Base-by-base conservation (phyloP, 495 filamentous ascomycete genomes). In the Talaromyces thailandensis region DNA sequence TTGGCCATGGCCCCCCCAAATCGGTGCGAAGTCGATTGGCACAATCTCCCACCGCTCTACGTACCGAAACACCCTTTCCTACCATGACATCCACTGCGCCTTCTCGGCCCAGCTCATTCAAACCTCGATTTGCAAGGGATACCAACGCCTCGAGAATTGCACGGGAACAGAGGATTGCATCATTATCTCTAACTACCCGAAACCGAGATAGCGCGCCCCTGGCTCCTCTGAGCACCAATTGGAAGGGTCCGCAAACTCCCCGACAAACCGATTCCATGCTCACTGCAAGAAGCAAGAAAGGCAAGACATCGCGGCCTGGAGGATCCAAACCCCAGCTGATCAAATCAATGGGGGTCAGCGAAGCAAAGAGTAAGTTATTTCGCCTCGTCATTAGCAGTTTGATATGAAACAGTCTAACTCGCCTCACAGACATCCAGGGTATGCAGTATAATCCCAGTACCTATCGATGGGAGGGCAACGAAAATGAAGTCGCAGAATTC, bases 391-490 rank as follows among this genome's bases (percentile, higher is more conserved):
- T 21, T 23, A 52, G 48, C 18, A 52, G 48, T 48, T 58, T 63
- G 56, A 51, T 67, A 48, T 64, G 29, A 32, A 18, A 59, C 63
- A 68, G 78, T 56, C 65, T 74, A 40, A 57, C 28, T 37, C 57
- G 67, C 37, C 62, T 61, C 55, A 61, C 70, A 92, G 92, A 86
- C 65, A 82, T 96, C 61, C 92, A 94, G 67, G 94, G 92, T 58
- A 98, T 98, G 94, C 87, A 82, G 31, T 98, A 95, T 74, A 98
- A 98, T 69, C 90, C 94, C 1, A 70, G 73, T 16, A 87, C 87
- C 1, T 92, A 86, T 68, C 83, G 85, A 28, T 98, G 95, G 94
- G 94, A 98, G 76, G 94, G 94, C 43, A 98, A 98, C 66, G 94
- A 98, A 70, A 92, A 91, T 60, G 83, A 83, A 14, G 76, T 96